Evolutionary conservation across 257 asterid genomes (phyloP).

Genomic region (Euphrasia confusa): DNA sequence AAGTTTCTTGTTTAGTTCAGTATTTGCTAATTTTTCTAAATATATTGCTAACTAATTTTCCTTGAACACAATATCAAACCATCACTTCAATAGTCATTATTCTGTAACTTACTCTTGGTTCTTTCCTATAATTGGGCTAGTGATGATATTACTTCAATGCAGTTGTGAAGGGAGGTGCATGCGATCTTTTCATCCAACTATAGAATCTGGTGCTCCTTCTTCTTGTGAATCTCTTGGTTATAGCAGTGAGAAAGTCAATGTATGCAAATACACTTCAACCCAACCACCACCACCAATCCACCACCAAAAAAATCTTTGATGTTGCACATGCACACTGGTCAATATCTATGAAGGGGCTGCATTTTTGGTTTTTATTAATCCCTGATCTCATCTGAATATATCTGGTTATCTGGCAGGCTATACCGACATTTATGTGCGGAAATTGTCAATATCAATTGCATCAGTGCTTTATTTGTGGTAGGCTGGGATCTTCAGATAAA

Average conservation of each 20-base stretch:
- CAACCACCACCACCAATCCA: not conserved
- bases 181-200: slow-evolving; percentile 70
- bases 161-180: slow-evolving; percentile 84
- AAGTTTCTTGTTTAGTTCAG: not conserved
- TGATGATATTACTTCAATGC: slow-evolving; percentile 25
- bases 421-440: slow-evolving; percentile 50
- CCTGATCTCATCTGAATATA: slow-evolving; percentile 19
- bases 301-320: slow-evolving; percentile 5
- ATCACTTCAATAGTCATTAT: not conserved
- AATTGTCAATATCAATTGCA: slow-evolving; percentile 61
- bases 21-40: not conserved
- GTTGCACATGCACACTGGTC: slow-evolving; percentile 4
- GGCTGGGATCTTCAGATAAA: slow-evolving; percentile 60
- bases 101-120: not conserved
- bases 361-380: slow-evolving; percentile 16
- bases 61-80: too few relatives aligned
- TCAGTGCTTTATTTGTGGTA: slow-evolving; percentile 68
- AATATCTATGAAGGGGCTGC: not conserved
- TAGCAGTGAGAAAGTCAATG: slow-evolving; percentile 42
- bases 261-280: slow-evolving; percentile 19
- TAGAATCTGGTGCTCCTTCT: slow-evolving; percentile 50
- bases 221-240: slow-evolving; percentile 64
- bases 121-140: not conserved
- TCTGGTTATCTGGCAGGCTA: slow-evolving; percentile 43
- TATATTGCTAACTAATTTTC: not conserved